A percentile compares a stretch with the other conserved stretches of the same genome.
These are phyloP conservation scores for Neonectria ditissima DNA, from an alignment of 2,329 filamentous ascomycete genomes.

Conservation along the genomic window DNA sequence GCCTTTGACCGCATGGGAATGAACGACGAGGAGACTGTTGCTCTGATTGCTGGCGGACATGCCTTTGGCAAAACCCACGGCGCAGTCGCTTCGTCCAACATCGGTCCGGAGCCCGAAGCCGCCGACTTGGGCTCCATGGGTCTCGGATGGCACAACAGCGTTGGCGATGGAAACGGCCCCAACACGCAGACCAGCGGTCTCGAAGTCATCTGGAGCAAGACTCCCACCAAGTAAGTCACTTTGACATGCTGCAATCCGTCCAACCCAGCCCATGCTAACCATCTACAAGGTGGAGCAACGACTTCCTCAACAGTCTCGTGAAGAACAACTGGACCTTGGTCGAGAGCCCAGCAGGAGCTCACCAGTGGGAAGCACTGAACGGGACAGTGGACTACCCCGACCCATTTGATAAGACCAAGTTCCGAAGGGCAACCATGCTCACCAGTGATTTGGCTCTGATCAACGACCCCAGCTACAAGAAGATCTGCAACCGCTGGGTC, in stretches of 20 bases:
- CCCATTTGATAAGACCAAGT: conserved; percentile 76
- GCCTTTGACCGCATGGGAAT: conserved; percentile 86
- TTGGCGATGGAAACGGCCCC: conserved; percentile 74
- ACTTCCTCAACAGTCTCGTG: conserved; percentile 81
- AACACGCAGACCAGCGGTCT: conserved; percentile 81
- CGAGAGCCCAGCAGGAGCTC: conserved; percentile 80
- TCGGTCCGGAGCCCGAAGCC: conserved; percentile 75
- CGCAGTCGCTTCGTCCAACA: conserved; percentile 70
- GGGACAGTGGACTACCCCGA: conserved; percentile 76
- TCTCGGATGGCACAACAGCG: conserved; percentile 77
- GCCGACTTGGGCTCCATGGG: conserved; percentile 75
- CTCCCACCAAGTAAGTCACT: conserved; percentile 67
- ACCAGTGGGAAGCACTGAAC: conserved; percentile 83
- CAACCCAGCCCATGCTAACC: conserved; percentile 16
- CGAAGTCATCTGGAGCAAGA: conserved; percentile 84
- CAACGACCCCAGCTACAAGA: conserved; percentile 78
- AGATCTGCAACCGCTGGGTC: conserved; percentile 78
- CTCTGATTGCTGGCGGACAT: conserved; percentile 82
- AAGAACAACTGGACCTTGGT: conserved; percentile 82
- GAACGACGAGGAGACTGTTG: conserved; percentile 85
- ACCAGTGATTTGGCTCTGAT: conserved; percentile 80
- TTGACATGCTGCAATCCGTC: background rate
- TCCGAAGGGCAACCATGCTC: conserved; percentile 81
- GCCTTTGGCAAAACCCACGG: conserved; percentile 86
- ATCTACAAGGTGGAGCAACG: conserved; percentile 71